Conservation (phyloP, 345 rosid genomes). For the Camelina hispida region DNA sequence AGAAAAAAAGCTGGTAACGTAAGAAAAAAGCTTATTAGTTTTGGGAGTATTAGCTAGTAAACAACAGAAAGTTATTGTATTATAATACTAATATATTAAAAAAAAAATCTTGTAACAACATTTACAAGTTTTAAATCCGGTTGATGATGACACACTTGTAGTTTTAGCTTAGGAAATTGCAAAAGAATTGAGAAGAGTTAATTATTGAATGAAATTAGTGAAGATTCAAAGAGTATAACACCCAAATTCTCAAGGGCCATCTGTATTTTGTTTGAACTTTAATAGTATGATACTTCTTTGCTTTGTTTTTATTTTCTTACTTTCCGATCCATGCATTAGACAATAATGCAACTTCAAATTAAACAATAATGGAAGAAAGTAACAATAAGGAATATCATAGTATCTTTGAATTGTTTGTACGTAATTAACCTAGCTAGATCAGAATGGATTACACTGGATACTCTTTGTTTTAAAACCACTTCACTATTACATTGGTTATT, state of each 20-base stretch:
- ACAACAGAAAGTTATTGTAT: constrained; percentile 17
- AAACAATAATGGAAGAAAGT: too few relatives aligned
- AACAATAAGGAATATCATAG: too few relatives aligned
- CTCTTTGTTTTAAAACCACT: neutral
- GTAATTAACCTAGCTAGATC: neutral
- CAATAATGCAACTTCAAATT: too few relatives aligned
- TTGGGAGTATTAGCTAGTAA: constrained; percentile 12
- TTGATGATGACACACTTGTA: neutral
- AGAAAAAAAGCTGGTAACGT: constrained; percentile 31
- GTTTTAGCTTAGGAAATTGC: neutral
- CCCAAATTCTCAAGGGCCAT: constrained; percentile 30
- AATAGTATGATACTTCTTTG: neutral
- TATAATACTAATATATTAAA: neutral
- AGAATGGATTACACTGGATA: neutral
- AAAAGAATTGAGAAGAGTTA: neutral
- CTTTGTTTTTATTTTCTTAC: constrained; percentile 17
- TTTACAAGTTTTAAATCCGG: neutral
- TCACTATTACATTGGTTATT: neutral
- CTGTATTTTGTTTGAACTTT: constrained; percentile 21
- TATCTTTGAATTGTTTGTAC: neutral
- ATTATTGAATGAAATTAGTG: neutral
- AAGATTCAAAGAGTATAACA: constrained; percentile 25
- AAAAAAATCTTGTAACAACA: neutral
- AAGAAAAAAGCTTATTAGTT: neutral
- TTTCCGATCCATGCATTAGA: neutral